Evolutionary conservation across 139 green algal species (phyloP).

Genomic region (Deuterostichococcus epilithicus): DNA sequence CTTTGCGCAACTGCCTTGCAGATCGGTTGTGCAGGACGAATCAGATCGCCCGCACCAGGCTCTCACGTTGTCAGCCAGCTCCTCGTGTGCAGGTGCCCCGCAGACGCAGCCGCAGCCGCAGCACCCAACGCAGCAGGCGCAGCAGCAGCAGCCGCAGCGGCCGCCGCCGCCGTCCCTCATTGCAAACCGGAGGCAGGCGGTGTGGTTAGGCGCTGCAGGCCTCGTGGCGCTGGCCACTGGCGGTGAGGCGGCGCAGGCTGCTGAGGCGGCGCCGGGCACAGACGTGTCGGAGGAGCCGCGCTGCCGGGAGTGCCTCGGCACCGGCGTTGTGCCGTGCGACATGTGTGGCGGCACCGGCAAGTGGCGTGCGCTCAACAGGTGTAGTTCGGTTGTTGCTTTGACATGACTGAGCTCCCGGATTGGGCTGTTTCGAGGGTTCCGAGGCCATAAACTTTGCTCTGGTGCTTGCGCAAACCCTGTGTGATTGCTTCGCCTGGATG

Average conservation of each 20-base stretch:
- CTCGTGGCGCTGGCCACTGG: not conserved
- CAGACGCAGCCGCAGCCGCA: not conserved
- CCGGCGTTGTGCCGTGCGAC: slow-evolving; percentile 82
- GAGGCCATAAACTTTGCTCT: not conserved
- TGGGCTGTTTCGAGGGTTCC: too few relatives aligned
- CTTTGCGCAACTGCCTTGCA: too few relatives aligned
- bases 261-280: not conserved
- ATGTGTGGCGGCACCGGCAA: slow-evolving; percentile 98
- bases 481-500: too few relatives aligned
- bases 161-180: not conserved
- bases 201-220: slow-evolving; percentile 1
- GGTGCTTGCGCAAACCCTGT: too few relatives aligned
- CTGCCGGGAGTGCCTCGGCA: slow-evolving; percentile 81
- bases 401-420: not conserved
- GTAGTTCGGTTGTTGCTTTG: not conserved
- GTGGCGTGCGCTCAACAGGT: slow-evolving; percentile 86
- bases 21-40: too few relatives aligned
- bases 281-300: not conserved
- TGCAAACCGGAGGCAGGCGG: not conserved
- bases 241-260: not conserved
- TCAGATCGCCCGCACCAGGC: not conserved
- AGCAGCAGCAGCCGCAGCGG: not conserved
- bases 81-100: not conserved
- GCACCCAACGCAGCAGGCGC: not conserved
- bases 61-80: not conserved